Percentiles rank a stretch among this genome's conserved stretches.
Evolutionary conservation across 1,284 basidiomycete species (phyloP).

Genomic region (Phellinidium pouzarii): DNA sequence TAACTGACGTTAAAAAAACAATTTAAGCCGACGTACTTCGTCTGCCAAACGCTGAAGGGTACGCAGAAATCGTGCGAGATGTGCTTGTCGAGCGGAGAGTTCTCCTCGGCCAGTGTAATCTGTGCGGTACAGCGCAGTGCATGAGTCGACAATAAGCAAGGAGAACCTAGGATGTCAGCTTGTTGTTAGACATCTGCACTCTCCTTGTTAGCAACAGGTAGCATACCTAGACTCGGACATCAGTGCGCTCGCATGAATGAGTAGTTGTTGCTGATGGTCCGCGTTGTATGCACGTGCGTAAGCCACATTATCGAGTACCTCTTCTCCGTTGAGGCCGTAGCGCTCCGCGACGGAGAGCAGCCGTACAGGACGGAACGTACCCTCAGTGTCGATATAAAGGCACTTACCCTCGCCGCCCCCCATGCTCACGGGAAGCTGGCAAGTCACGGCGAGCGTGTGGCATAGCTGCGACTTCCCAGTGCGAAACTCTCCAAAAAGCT

Average conservation of each 20-base stretch:
- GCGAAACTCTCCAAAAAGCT: constrained; percentile 97
- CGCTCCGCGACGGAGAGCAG: constrained; percentile 93
- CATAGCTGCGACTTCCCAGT: constrained; percentile 99
- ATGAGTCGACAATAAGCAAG: constrained; percentile 93
- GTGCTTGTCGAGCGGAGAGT: constrained; percentile 90
- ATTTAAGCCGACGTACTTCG: constrained; percentile 53
- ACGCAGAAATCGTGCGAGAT: constrained; percentile 95
- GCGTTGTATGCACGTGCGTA: constrained; percentile 99
- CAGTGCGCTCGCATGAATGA: constrained; percentile 90
- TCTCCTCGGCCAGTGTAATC: constrained; percentile 97
- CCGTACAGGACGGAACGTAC: constrained; percentile 96
- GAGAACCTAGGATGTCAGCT: constrained; percentile 65
- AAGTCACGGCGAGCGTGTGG: constrained; percentile 96
- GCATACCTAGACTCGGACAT: constrained; percentile 93
- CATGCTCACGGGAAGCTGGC: constrained; percentile 96
- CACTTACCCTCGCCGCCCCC: constrained; percentile 99
- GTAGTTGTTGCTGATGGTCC: constrained; percentile 90
- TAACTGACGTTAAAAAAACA: neutral
- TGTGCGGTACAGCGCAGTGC: constrained; percentile 92
- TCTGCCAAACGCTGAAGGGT: constrained; percentile 92
- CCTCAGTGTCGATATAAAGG: constrained; percentile 98
- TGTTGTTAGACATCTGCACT: constrained; percentile 16
- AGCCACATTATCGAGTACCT: constrained; percentile 97
- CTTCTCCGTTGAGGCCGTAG: constrained; percentile 93
- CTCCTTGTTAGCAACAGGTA: neutral